These are phyloP conservation scores for Thalassia testudinum DNA, from an alignment of 116 monocot species.

Conservation along the genomic window DNA sequence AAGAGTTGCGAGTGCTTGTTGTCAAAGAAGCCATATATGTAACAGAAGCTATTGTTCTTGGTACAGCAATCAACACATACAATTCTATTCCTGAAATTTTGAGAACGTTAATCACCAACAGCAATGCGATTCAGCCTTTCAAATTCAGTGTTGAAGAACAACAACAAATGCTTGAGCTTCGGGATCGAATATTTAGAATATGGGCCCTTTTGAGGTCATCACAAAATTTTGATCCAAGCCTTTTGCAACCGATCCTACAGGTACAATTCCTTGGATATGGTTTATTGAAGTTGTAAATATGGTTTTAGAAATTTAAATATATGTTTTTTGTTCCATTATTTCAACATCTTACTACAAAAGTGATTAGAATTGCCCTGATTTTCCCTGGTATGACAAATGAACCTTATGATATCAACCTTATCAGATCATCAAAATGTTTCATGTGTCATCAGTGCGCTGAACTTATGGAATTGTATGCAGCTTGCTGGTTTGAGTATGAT, in stretches of 20 bases:
- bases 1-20: conserved; percentile 66
- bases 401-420: no score
- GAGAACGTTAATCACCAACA: conserved; percentile 38
- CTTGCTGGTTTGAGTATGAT: no score
- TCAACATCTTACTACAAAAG: no score
- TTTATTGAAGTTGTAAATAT: no score
- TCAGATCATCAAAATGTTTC: no score
- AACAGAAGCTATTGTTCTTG: conserved; percentile 68
- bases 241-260: conserved; percentile 85
- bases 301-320: no score
- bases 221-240: conserved; percentile 77
- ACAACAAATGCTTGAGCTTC: conserved; percentile 66
- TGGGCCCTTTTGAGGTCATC: conserved; percentile 77
- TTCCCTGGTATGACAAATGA: no score
- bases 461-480: no score
- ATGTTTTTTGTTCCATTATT: no score
- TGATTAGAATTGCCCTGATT: no score
- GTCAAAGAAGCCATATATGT: conserved; percentile 87
- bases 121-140: conserved; percentile 30
- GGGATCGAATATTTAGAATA: conserved; percentile 71
- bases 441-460: no score
- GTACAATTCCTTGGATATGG: conserved; percentile 8
- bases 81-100: conserved; percentile 55
- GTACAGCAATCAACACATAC: conserved; percentile 64
- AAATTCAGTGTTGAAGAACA: conserved; percentile 53